These are phyloP conservation scores for Balakata baccata DNA, from an alignment of 345 rosid species.

Conservation along the genomic window DNA sequence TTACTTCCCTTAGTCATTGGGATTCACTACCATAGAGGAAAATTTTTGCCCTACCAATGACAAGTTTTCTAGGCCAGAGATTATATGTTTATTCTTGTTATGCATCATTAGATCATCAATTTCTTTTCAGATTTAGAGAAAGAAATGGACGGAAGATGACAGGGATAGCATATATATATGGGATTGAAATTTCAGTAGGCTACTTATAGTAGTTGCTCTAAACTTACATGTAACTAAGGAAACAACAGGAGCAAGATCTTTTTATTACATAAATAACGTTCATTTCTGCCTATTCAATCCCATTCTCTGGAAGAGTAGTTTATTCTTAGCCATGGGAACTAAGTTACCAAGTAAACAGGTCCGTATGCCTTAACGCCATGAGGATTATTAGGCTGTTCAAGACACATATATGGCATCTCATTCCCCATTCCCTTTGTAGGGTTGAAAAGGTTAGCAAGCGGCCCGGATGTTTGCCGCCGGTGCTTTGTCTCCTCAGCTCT, in stretches of 20 bases:
- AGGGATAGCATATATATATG: not conserved
- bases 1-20: not conserved
- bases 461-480: slow-evolving; percentile 41
- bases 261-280: not conserved
- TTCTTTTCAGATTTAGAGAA: not conserved
- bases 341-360: slow-evolving; percentile 54
- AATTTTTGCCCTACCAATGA: not conserved
- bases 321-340: not conserved
- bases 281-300: too few species aligned
- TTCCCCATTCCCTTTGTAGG: slow-evolving; percentile 28
- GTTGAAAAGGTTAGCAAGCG: slow-evolving; percentile 36
- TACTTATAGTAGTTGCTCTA: not conserved
- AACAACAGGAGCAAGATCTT: not conserved
- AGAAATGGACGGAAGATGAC: not conserved
- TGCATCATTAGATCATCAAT: too few species aligned
- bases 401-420: slow-evolving; percentile 41
- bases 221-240: not conserved
- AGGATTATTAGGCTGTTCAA: slow-evolving; percentile 30
- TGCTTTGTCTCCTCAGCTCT: slow-evolving; percentile 18
- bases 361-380: slow-evolving; percentile 40
- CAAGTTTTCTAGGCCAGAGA: too few species aligned
- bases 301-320: not conserved
- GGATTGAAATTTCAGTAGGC: not conserved
- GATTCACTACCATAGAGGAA: not conserved
- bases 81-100: too few species aligned